Percentiles rank a stretch among this genome's conserved stretches.
phyloP scores from a whole-genome alignment of 2,329 filamentous ascomycete genomes.

The Uncinocarpus reesii region DNA sequence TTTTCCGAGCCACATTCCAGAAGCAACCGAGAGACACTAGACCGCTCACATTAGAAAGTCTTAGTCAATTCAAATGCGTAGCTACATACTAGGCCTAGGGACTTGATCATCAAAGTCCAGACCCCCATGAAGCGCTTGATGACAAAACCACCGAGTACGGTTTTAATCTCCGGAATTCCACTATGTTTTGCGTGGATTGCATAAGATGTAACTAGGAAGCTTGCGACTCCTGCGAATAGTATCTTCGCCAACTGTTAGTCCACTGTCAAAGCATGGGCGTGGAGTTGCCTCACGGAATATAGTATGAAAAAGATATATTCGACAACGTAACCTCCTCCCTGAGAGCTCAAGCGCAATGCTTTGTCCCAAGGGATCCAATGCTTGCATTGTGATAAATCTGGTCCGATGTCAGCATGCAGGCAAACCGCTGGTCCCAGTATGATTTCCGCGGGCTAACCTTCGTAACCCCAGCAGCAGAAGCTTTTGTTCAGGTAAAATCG shows the following conservation, averaged over 20 bases:
- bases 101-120: conserved; percentile 90
- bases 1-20: conserved; percentile 88
- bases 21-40: conserved; percentile 74
- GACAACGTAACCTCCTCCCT: conserved; percentile 64
- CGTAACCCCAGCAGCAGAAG: conserved; percentile 90
- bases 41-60: neutral
- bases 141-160: conserved; percentile 95
- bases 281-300: conserved; percentile 56
- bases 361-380: conserved; percentile 82
- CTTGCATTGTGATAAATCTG: conserved; percentile 63
- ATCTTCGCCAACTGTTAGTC: conserved; percentile 33
- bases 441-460: conserved; percentile 38
- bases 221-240: conserved; percentile 70
- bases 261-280: conserved; percentile 19
- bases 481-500: conserved; percentile 81
- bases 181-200: conserved; percentile 96
- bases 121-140: conserved; percentile 96
- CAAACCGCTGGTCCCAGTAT: neutral
- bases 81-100: conserved; percentile 53
- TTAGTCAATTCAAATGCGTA: neutral
- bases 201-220: conserved; percentile 76
- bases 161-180: conserved; percentile 99
- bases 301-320: conserved; percentile 79
- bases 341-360: conserved; percentile 56
- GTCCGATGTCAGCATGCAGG: conserved; percentile 16